Evolutionary conservation across 176 grass and related monocot species (phyloP), one percentile per base, ranked within the genome.

Genomic region (Elymus sibiricus): DNA sequence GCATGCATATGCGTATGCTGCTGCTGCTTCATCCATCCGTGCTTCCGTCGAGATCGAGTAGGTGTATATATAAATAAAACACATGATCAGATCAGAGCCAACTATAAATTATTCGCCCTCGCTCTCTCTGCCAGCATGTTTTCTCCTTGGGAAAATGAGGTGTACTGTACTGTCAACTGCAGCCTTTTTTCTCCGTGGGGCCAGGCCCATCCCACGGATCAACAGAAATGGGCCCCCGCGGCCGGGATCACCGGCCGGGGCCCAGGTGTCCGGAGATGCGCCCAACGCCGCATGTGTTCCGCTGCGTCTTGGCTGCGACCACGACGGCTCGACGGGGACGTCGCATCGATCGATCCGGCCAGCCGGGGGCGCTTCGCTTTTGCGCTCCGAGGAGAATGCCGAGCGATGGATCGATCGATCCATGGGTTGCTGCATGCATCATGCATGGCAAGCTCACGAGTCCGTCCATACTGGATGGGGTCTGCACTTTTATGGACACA

Each of bases 401-500:
- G 31, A 68, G 15, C 14, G 27, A 14, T 28, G 27, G 68, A 70
- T 37, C 6, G 27, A 14, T 28, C 63, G 35, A 70, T 37, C 27
- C 1, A 22, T 56, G 27, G 27, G 31, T 5, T 40, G 14, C 31
- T 78, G 53, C 81, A 64, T 61, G 76, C 65, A 80, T 86, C 65
- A 63, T 58, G 74, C 80, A 47, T 64, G 29, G 6, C 60, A 64
- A 27, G 22, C 38, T 47, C 86, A 43, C 69, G 69, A 72, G 69
- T 26, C 53, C 53, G 74, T 43, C 53, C 53, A 81, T 31, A 1
- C 5, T 39, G 56, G 47, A 49, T 62, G 56, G 69, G 78, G 68
- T 32, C 86, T 31, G 31, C 79, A 43, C 60, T 61, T 87, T 87
- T 82, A 83, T 40, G 76, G 25, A 78, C 74, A 64, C 82, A 69